Evolutionary conservation across 805 yeast species (phyloP).

Genomic region (Candida hispaniensis): DNA sequence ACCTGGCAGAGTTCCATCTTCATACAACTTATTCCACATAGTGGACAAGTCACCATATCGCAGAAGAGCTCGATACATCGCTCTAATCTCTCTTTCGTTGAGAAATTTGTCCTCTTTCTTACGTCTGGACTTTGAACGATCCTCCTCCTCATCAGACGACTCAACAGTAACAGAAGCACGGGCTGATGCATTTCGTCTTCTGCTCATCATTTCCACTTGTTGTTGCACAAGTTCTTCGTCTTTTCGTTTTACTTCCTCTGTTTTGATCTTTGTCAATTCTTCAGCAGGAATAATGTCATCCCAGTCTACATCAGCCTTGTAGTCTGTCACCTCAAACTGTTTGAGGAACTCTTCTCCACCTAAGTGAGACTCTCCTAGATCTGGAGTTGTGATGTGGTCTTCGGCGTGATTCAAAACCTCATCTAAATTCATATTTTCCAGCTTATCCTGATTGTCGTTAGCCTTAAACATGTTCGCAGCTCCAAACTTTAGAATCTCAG

Average conservation of each 20-base stretch:
- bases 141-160: conserved; percentile 33
- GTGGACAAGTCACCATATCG: conserved; percentile 65
- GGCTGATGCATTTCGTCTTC: conserved; percentile 52
- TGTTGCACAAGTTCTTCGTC: conserved; percentile 83
- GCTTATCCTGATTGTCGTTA: conserved; percentile 86
- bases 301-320: conserved; percentile 97
- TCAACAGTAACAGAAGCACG: conserved; percentile 34
- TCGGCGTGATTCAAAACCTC: conserved; percentile 96
- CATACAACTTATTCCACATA: conserved; percentile 74
- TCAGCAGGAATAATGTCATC: conserved; percentile 97
- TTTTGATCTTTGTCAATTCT: conserved; percentile 78
- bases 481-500: conserved; percentile 92
- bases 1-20: conserved; percentile 80
- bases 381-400: conserved; percentile 93
- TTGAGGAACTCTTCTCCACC: conserved; percentile 97
- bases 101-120: conserved; percentile 36
- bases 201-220: conserved; percentile 76
- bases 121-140: conserved; percentile 27
- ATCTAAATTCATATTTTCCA: conserved; percentile 89
- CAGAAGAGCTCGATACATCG: conserved; percentile 70
- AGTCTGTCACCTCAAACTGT: conserved; percentile 97
- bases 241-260: conserved; percentile 73
- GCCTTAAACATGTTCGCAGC: conserved; percentile 98
- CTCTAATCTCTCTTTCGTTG: conserved; percentile 78
- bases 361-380: conserved; percentile 89